Evolutionary conservation across 805 yeast species (phyloP).

Genomic region (Kodamaea nitidulidarum): DNA sequence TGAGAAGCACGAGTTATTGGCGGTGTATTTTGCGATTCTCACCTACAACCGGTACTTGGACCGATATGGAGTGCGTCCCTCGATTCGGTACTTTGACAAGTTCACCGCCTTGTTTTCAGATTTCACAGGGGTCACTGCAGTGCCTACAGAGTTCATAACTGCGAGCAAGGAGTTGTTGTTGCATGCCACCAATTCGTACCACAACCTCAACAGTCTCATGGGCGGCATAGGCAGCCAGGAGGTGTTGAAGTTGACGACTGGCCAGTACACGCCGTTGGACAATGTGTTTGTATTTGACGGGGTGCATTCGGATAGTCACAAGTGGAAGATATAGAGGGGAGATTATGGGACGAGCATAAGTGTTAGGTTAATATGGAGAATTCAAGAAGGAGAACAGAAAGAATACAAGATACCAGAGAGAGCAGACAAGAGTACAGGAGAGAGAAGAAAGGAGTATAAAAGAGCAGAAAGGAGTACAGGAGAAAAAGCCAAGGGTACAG

Average conservation of each 20-base stretch:
- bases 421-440: too few species aligned
- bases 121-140: conserved; percentile 14
- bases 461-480: too few species aligned
- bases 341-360: too few species aligned
- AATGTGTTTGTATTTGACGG: conserved; percentile 76
- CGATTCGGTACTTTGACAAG: conserved; percentile 16
- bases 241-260: conserved; percentile 66
- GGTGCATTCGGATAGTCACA: conserved; percentile 45
- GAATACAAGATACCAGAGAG: too few species aligned
- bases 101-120: conserved; percentile 19
- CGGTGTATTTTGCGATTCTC: conserved; percentile 43
- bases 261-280: conserved; percentile 76
- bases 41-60: conserved; percentile 24
- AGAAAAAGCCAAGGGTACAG: too few species aligned
- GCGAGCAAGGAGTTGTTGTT: conserved; percentile 28
- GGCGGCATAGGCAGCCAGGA: conserved; percentile 92
- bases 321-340: conserved; percentile 27
- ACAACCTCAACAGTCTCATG: conserved; percentile 60
- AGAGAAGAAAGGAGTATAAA: too few species aligned
- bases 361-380: too few species aligned
- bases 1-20: conserved; percentile 17
- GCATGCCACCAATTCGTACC: conserved; percentile 43
- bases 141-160: conserved; percentile 16
- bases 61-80: conserved; percentile 16
- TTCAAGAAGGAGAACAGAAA: too few species aligned